Conservation (phyloP, 1,139 yeast species). For the Scheffersomyces parashehatae region DNA sequence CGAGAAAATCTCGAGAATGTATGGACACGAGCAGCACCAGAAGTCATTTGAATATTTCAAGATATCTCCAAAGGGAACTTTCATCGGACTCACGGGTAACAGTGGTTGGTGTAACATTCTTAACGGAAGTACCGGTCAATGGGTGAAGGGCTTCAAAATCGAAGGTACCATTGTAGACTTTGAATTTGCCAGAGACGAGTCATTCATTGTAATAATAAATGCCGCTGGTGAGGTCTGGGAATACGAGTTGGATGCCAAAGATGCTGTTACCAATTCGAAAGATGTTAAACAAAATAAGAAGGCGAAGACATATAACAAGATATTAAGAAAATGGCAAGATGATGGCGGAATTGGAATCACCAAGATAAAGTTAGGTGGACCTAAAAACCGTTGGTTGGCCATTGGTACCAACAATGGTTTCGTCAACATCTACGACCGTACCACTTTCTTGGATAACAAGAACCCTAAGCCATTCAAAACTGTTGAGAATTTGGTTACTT, state of each 20-base stretch:
- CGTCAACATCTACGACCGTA: slow-evolving; percentile 81
- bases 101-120: slow-evolving; percentile 89
- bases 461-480: slow-evolving; percentile 53
- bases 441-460: slow-evolving; percentile 17
- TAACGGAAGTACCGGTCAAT: slow-evolving; percentile 77
- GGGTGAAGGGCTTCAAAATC: slow-evolving; percentile 82
- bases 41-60: slow-evolving; percentile 85
- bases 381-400: slow-evolving; percentile 78
- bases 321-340: slow-evolving; percentile 77
- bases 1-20: slow-evolving; percentile 83
- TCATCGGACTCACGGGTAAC: slow-evolving; percentile 75
- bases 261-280: slow-evolving; percentile 1
- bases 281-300: slow-evolving; percentile 10
- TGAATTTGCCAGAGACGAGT: slow-evolving; percentile 63
- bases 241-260: slow-evolving; percentile 50
- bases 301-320: slow-evolving; percentile 31
- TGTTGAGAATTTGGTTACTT: slow-evolving; percentile 78
- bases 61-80: slow-evolving; percentile 68
- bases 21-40: slow-evolving; percentile 87
- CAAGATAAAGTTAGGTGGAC: slow-evolving; percentile 76
- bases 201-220: slow-evolving; percentile 61
- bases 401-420: slow-evolving; percentile 88
- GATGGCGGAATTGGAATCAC: slow-evolving; percentile 87
- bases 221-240: slow-evolving; percentile 92
- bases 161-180: slow-evolving; percentile 85